Percentiles rank a stretch among this genome's conserved stretches.
These are phyloP conservation scores for Daphne laureola DNA, from an alignment of 441 rosid species.

Conservation along the genomic window DNA sequence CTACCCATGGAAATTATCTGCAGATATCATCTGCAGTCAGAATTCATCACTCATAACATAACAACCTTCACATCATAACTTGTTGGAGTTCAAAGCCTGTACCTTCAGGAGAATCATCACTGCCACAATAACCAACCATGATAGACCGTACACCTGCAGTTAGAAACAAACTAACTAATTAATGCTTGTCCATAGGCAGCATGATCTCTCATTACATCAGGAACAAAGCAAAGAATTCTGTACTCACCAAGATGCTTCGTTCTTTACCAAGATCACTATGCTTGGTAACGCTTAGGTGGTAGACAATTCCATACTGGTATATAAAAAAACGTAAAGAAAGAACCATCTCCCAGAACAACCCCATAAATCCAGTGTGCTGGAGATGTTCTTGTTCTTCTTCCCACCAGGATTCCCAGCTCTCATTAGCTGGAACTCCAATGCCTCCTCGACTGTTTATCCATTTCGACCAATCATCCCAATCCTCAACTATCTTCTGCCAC, in stretches of 20 bases:
- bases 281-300: constrained; percentile 55
- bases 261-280: constrained; percentile 47
- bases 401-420: constrained; percentile 99
- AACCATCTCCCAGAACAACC: constrained; percentile 65
- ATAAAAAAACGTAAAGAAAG: constrained; percentile 67
- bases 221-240: background rate
- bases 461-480: constrained; percentile 92
- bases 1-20: constrained; percentile 96
- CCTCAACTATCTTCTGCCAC: constrained; percentile 96
- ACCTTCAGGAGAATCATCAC: constrained; percentile 80
- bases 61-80: constrained; percentile 4
- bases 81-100: constrained; percentile 5
- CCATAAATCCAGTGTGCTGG: constrained; percentile 58
- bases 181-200: background rate
- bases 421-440: constrained; percentile 79
- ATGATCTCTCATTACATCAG: background rate
- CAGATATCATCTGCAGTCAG: constrained; percentile 11
- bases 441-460: constrained; percentile 94
- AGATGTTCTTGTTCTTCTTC: constrained; percentile 92
- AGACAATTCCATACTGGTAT: constrained; percentile 87
- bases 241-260: constrained; percentile 60
- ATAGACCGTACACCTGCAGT: constrained; percentile 71
- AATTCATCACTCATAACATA: background rate
- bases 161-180: constrained; percentile 15
- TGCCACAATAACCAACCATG: constrained; percentile 91